These are phyloP conservation scores for Atkinsonella hypoxylon DNA, from an alignment of 2,329 filamentous ascomycete genomes.

Conservation along the genomic window DNA sequence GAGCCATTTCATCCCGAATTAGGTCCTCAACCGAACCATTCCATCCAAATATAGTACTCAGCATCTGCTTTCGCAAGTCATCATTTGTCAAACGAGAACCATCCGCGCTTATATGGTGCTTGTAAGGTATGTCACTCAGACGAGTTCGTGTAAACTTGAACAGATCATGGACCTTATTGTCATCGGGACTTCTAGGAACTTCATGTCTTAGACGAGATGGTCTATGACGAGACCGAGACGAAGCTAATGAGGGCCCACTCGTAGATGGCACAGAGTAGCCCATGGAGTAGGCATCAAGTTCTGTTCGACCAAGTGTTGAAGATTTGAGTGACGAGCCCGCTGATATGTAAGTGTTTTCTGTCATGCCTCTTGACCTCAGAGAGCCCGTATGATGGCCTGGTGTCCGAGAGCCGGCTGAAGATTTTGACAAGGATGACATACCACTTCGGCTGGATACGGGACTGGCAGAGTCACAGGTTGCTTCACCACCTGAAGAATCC, in stretches of 20 bases:
- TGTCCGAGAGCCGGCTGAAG: constrained; percentile 42
- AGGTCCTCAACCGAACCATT: constrained; percentile 70
- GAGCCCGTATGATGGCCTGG: constrained; percentile 38
- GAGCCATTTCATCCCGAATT: constrained; percentile 70
- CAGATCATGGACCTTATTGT: constrained; percentile 60
- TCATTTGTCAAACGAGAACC: constrained; percentile 56
- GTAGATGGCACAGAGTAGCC: constrained; percentile 26
- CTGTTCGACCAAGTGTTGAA: constrained; percentile 20
- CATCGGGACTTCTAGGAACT: constrained; percentile 63
- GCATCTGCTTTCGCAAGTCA: constrained; percentile 79
- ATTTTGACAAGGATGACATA: constrained; percentile 45
- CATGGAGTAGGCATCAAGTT: constrained; percentile 44
- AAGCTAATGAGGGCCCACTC: constrained; percentile 32
- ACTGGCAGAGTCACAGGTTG: constrained; percentile 50
- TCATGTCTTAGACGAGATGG: constrained; percentile 71
- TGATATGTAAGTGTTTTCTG: constrained; percentile 58
- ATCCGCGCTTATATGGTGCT: constrained; percentile 49
- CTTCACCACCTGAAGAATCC: constrained; percentile 45
- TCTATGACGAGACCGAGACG: constrained; percentile 32
- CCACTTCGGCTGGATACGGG: constrained; percentile 52
- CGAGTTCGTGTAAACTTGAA: constrained; percentile 78
- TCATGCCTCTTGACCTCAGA: constrained; percentile 39
- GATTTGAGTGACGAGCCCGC: constrained; percentile 39
- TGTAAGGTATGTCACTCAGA: constrained; percentile 72
- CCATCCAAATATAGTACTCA: constrained; percentile 92